Evolutionary conservation across 140 eudicot species (phyloP).

Genomic region (Oenanthe javanica): DNA sequence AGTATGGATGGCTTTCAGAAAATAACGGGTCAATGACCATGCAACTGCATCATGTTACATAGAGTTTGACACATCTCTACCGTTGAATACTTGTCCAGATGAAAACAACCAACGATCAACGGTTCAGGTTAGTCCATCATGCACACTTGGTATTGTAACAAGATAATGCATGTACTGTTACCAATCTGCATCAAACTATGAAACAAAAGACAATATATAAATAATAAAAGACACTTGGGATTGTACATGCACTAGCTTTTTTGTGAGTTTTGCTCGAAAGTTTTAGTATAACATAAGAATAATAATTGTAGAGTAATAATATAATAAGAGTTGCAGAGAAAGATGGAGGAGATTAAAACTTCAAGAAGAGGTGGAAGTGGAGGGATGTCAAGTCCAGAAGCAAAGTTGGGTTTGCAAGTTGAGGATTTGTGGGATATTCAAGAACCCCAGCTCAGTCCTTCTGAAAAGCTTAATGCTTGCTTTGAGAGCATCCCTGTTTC

Average conservation of each 20-base stretch:
- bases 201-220: background rate
- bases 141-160: background rate
- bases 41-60: background rate
- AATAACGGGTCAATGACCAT: background rate
- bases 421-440: slow-evolving; percentile 87
- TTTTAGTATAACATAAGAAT: no score
- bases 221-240: background rate
- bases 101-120: background rate
- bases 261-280: background rate
- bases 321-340: background rate
- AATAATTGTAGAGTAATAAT: no score
- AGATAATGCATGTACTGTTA: background rate
- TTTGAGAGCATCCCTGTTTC: slow-evolving; percentile 91
- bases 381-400: slow-evolving; percentile 47
- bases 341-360: slow-evolving; percentile 6
- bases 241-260: background rate
- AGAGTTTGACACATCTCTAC: background rate
- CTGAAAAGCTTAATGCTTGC: slow-evolving; percentile 92
- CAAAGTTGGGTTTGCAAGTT: slow-evolving; percentile 71
- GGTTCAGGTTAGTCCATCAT: background rate
- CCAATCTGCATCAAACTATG: background rate
- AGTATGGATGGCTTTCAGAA: background rate
- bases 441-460: slow-evolving; percentile 79
- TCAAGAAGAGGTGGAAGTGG: slow-evolving; percentile 36
- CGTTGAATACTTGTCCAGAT: background rate